phyloP scores from a whole-genome alignment of 139 green algal species.

The Closterium sp. region DNA sequence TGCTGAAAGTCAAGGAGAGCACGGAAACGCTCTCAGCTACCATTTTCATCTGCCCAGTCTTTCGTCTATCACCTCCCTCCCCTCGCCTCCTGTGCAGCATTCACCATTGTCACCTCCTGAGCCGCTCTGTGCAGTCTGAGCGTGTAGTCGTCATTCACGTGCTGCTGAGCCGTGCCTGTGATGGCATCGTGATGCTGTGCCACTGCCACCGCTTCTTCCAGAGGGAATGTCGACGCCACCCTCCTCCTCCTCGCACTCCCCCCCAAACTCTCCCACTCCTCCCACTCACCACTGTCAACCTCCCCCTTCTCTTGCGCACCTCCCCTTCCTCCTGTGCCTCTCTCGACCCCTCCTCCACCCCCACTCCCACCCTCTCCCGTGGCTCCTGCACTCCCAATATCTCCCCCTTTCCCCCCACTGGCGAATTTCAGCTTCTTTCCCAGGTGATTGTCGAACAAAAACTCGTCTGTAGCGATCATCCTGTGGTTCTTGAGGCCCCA shows the following conservation, averaged over 20 bases:
- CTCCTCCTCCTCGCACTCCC: constrained; percentile 14
- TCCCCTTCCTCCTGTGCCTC: constrained; percentile 11
- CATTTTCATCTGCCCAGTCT: too few relatives aligned
- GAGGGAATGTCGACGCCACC: constrained; percentile 42
- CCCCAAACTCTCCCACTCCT: constrained; percentile 70
- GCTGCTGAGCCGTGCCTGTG: constrained; percentile 81
- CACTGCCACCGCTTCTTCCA: constrained; percentile 70
- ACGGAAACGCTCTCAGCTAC: too few relatives aligned
- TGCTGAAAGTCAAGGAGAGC: too few relatives aligned
- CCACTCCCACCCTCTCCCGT: not conserved
- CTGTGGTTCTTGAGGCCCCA: constrained; percentile 2
- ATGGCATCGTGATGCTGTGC: constrained; percentile 85
- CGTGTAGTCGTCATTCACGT: constrained; percentile 80
- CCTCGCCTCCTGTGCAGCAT: not conserved
- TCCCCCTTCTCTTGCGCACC: not conserved
- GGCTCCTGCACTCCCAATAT: not conserved
- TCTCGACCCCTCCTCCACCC: too few relatives aligned
- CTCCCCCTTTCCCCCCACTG: constrained; percentile 17
- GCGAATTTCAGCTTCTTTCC: not conserved
- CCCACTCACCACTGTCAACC: not conserved
- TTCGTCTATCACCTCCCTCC: not conserved
- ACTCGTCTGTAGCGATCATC: not conserved
- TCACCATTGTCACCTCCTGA: not conserved
- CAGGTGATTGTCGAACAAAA: not conserved
- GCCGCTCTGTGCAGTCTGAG: not conserved